Base-by-base conservation (phyloP, 768 basidiomycete genomes). In the Daedaleopsis sinensis region DNA sequence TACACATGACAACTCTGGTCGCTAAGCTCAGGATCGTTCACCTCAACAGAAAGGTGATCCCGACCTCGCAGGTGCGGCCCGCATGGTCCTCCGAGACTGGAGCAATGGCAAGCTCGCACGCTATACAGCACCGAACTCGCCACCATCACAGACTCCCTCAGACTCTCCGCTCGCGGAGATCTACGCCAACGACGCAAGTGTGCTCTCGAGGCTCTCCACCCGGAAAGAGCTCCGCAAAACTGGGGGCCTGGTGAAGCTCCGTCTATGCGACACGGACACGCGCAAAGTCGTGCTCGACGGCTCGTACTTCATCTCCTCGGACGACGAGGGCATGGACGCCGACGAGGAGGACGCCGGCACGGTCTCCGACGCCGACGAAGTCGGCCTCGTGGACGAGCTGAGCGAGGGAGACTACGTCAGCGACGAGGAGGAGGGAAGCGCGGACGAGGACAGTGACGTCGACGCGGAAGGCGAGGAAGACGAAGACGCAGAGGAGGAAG, bases 31-130 rank as follows among this genome's bases (percentile, higher is more conserved):
- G 16, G 39, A 58, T 32, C 37, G 47, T 50, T 57, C 63, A 44
- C 63, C 50, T 57, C 55, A 58, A 52, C 69, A 94, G 91, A 84
- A 81, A 71, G 93, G 92, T 49, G 80, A 82, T 24, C 75, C 86
- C 12, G 94, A 96, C 72, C 74, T 90, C 52, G 80, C 83, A 3
- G 85, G 84, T 44, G 92, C 94, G 5, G 88, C 91, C 15, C 87
- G 90, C 21, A 80, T 89, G 60, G 80, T 97, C 39, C 80, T 97
- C 47, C 86, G 90, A 11, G 94, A 96, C 76, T 97, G 94, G 94
- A 85, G 80, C 61, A 81, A 79, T 8, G 88, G 89, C 55, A 88
- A 84, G 64, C 80, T 96, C 67, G 82, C 85, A 24, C 84, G 89
- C 61, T 95, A 90, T 75, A 86, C 89, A 6, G 73, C 79, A 51